Evolutionary conservation across 1,284 basidiomycete genomes (phyloP).

Genomic region (Mycena citricolor): DNA sequence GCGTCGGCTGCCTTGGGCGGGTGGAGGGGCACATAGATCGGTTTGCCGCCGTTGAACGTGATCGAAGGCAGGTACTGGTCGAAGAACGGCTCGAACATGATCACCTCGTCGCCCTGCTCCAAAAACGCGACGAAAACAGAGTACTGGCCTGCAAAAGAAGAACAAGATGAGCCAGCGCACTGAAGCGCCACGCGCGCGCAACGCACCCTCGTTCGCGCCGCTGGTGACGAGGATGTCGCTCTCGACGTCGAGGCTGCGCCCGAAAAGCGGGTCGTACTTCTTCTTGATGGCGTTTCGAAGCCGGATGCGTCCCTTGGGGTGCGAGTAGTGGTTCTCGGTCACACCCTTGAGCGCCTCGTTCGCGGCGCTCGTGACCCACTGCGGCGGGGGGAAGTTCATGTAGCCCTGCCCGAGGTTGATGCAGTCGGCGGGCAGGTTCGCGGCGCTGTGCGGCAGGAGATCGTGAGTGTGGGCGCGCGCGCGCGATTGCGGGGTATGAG

Average conservation of each 20-base stretch:
- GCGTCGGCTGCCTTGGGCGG: constrained; percentile 63
- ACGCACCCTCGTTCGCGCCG: constrained; percentile 90
- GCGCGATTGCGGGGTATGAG: constrained; percentile 16
- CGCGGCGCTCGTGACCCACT: constrained; percentile 81
- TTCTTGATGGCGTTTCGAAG: constrained; percentile 83
- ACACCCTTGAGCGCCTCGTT: constrained; percentile 68
- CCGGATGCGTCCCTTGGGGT: constrained; percentile 84
- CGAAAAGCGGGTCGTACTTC: constrained; percentile 74
- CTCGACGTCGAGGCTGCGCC: constrained; percentile 78
- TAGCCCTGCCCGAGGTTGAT: constrained; percentile 94
- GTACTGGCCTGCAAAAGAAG: constrained; percentile 70
- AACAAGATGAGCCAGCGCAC: not conserved
- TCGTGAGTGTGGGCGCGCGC: constrained; percentile 17
- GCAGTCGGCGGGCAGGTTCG: constrained; percentile 81
- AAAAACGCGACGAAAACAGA: constrained; percentile 88
- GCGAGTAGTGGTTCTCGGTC: constrained; percentile 85
- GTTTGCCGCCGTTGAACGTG: constrained; percentile 90
- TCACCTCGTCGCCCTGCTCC: constrained; percentile 92
- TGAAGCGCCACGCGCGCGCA: not conserved
- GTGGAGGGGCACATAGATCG: constrained; percentile 93
- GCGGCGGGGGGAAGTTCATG: constrained; percentile 89
- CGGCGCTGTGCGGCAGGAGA: constrained; percentile 53
- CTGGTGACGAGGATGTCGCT: constrained; percentile 92
- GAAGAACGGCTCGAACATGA: constrained; percentile 98
- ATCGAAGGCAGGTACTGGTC: constrained; percentile 95